Conservation (phyloP, 2,329 filamentous ascomycete species). For the Blastomyces parvus region DNA sequence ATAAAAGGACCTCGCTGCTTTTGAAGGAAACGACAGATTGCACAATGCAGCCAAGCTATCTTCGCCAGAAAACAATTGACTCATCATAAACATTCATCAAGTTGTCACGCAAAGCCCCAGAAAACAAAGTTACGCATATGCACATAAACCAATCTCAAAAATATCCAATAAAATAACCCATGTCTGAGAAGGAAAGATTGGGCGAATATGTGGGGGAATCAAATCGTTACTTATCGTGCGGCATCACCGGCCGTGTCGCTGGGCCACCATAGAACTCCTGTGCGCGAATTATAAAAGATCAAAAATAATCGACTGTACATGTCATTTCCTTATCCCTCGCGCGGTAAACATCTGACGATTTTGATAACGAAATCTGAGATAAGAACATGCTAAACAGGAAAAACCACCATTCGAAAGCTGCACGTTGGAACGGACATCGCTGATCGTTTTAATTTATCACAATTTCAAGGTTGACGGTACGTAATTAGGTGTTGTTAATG, state of each 20-base stretch:
- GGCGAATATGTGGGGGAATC: background rate
- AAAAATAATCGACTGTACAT: slow-evolving; percentile 1
- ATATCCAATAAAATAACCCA: background rate
- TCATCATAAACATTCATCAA: background rate
- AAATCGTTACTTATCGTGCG: background rate
- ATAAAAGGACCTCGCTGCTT: background rate
- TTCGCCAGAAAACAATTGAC: background rate
- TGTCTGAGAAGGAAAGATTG: background rate
- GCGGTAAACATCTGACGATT: background rate
- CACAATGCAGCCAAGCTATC: background rate
- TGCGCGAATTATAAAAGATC: background rate
- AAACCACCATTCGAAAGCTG: background rate
- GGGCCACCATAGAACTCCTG: background rate
- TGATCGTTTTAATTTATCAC: slow-evolving; percentile 1
- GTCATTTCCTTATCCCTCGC: background rate
- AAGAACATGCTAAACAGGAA: background rate
- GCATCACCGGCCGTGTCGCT: background rate
- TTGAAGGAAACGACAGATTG: background rate
- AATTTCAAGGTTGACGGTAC: background rate
- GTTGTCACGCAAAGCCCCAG: background rate
- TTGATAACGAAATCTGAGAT: background rate
- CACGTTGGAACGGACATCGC: background rate
- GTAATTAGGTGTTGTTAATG: background rate
- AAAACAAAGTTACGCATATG: background rate
- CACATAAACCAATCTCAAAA: background rate